These are phyloP conservation scores for Leucogyrophana mollusca DNA, from an alignment of 768 basidiomycete species.

Conservation along the genomic window DNA sequence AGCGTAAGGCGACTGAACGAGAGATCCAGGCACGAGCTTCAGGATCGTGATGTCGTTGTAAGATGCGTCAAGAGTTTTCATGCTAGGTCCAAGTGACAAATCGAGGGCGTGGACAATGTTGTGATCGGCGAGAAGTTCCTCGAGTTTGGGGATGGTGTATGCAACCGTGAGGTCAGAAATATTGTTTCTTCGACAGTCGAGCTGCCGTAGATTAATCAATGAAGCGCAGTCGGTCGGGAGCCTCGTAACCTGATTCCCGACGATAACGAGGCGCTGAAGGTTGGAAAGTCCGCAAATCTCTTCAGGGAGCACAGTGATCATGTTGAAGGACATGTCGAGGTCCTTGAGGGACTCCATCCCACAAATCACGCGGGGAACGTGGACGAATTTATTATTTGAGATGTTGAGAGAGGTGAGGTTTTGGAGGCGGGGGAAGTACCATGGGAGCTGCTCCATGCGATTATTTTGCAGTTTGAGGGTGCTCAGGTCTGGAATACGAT, in stretches of 20 bases:
- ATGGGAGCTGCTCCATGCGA: slow-evolving; percentile 81
- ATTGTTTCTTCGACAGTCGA: slow-evolving; percentile 87
- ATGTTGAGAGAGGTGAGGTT: slow-evolving; percentile 81
- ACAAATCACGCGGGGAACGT: slow-evolving; percentile 72
- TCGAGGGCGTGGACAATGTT: slow-evolving; percentile 82
- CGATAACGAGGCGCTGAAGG: slow-evolving; percentile 72
- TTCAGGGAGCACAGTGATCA: slow-evolving; percentile 76
- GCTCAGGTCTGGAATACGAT: slow-evolving; percentile 68
- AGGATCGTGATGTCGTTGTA: slow-evolving; percentile 89
- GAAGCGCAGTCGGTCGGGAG: slow-evolving; percentile 63
- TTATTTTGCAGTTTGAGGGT: slow-evolving; percentile 86
- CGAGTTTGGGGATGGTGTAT: slow-evolving; percentile 66
- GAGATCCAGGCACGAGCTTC: slow-evolving; percentile 53
- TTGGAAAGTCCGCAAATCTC: slow-evolving; percentile 68
- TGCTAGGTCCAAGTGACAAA: slow-evolving; percentile 64
- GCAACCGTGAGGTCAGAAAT: slow-evolving; percentile 74
- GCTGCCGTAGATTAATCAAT: slow-evolving; percentile 58
- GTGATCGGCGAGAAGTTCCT: slow-evolving; percentile 72
- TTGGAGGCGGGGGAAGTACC: slow-evolving; percentile 76
- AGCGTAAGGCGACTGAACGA: slow-evolving; percentile 43
- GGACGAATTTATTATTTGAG: slow-evolving; percentile 91
- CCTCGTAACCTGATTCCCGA: slow-evolving; percentile 78
- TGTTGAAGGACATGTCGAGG: slow-evolving; percentile 95
- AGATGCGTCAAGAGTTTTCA: slow-evolving; percentile 67
- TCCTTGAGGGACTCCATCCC: slow-evolving; percentile 73